Conservation (phyloP, 1,284 basidiomycete species). For the Ustilago nuda region DNA sequence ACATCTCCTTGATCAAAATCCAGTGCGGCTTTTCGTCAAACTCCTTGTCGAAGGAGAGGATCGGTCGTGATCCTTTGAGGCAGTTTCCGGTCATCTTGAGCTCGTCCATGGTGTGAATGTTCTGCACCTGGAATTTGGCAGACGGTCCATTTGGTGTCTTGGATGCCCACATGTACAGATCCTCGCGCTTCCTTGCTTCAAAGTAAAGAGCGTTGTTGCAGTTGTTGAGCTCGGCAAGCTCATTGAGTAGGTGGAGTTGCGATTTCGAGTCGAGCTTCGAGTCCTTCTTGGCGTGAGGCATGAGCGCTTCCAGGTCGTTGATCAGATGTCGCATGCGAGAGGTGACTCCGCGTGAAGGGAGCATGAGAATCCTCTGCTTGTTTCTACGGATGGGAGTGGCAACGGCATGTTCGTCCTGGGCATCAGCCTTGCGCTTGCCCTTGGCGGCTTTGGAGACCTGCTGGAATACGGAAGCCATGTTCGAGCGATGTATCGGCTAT, state of each 20-base stretch:
- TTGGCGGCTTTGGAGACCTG: constrained; percentile 51
- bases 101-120: constrained; percentile 99
- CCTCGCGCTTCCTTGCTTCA: constrained; percentile 88
- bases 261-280: constrained; percentile 89
- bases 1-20: constrained; percentile 89
- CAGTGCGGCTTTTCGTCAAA: constrained; percentile 93
- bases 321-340: constrained; percentile 97
- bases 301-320: constrained; percentile 88
- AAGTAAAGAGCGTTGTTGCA: constrained; percentile 99
- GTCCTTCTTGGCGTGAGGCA: constrained; percentile 94
- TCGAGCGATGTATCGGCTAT: neutral
- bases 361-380: constrained; percentile 81
- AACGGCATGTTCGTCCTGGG: constrained; percentile 20
- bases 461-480: constrained; percentile 53
- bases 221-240: constrained; percentile 96
- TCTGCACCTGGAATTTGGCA: constrained; percentile 97
- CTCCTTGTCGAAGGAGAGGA: constrained; percentile 90
- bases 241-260: constrained; percentile 90
- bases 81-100: constrained; percentile 99
- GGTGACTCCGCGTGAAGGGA: constrained; percentile 93
- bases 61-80: constrained; percentile 90
- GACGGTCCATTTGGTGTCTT: constrained; percentile 98
- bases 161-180: constrained; percentile 95
- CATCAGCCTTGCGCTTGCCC: constrained; percentile 57
- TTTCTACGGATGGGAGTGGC: constrained; percentile 61